These are phyloP conservation scores for Prunus campanulata DNA, from an alignment of 306 rosid genomes.

Conservation along the genomic window DNA sequence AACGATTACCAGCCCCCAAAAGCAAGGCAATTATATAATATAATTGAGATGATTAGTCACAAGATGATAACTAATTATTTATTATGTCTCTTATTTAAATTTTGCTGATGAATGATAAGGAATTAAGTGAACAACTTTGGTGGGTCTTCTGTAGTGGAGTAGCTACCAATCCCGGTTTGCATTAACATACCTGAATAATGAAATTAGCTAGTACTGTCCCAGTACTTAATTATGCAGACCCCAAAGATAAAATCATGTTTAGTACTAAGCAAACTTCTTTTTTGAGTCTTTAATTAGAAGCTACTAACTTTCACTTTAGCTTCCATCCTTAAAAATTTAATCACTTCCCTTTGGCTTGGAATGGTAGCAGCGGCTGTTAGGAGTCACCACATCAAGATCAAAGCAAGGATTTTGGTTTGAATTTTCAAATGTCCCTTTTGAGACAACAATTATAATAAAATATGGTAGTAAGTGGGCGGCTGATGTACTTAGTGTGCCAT, in stretches of 20 bases:
- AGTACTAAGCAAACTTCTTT: background rate
- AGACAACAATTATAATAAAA: background rate
- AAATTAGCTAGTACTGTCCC: background rate
- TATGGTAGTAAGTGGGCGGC: too few species aligned
- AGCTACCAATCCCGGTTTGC: constrained; percentile 7
- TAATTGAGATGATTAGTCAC: constrained; percentile 15
- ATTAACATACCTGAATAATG: background rate
- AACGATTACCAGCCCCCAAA: constrained; percentile 10
- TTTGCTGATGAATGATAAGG: constrained; percentile 11
- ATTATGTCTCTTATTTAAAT: constrained; percentile 12
- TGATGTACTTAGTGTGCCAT: too few species aligned
- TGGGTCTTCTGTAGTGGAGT: constrained; percentile 11
- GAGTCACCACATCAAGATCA: background rate
- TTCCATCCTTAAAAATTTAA: too few species aligned
- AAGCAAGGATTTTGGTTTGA: background rate
- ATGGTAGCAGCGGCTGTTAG: background rate
- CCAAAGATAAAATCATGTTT: background rate
- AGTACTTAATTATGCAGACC: background rate
- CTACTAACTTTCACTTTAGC: background rate
- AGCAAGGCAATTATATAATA: constrained; percentile 9
- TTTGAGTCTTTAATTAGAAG: background rate
- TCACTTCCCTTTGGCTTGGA: background rate
- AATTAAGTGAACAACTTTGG: constrained; percentile 20
- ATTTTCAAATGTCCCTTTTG: background rate
- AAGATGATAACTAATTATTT: constrained; percentile 17